Evolutionary conservation across 495 filamentous ascomycete species (phyloP), one percentile per base, ranked within the genome.

Genomic region (Hypomontagnella monticulosa): DNA sequence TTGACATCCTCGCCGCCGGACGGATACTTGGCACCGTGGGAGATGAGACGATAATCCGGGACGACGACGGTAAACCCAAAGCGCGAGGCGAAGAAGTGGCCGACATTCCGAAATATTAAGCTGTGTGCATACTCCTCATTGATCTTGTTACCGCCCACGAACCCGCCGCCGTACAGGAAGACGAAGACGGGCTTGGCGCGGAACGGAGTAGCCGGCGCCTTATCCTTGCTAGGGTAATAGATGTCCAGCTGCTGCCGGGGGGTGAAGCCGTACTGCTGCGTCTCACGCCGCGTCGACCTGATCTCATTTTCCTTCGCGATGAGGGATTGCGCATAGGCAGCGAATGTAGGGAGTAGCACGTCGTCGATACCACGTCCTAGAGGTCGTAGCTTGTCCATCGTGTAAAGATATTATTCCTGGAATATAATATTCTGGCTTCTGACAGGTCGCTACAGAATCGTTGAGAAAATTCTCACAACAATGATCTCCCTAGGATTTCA

Each of bases 131-230:
- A 69, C 4, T 56, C 41, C 20, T 74, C 69, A 9, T 71, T 64
- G 20, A 73, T 73, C 34, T 71, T 74, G 23, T 67, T 56, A 6
- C 79, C 79, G 41, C 63, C 16, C 10, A 74, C 64, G 33, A 81
- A 71, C 30, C 79, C 79, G 43, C 79, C 79, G 15, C 79, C 79
- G 54, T 82, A 77, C 8, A 79, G 43, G 67, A 78, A 82, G 11
- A 80, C 48, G 50, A 82, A 72, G 7, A 82, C 75, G 27, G 72
- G 66, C 32, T 71, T 56, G 3, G 66, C 53, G 27, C 33, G 46
- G 47, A 64, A 70, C 4, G 62, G 27, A 0, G 42, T 36, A 8
- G 46, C 20, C n/a, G 62, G 43, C 14, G 16, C 34, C 44, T 40
- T 23, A 15, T 10, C 48, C 49, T 38, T 36, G 20, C 54, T 56